Conservation (phyloP, 106 monocot genomes). For the Dioscorea dumetorum region DNA sequence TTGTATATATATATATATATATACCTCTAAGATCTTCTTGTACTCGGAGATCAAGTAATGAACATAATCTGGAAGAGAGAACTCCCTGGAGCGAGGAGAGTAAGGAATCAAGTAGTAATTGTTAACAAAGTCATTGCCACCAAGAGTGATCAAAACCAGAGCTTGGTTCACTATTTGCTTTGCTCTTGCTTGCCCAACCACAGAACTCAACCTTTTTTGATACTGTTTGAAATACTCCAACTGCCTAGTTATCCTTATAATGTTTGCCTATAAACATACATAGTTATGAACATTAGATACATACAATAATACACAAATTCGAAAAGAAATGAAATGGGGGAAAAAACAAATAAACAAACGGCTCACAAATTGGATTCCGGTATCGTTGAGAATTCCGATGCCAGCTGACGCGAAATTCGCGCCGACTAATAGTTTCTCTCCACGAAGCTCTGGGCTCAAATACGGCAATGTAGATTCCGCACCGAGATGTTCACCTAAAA, state of each 20-base stretch:
- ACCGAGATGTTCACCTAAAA: slow-evolving; percentile 68
- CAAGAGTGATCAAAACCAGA: slow-evolving; percentile 73
- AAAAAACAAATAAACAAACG: too few species aligned
- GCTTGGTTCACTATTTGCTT: slow-evolving; percentile 31
- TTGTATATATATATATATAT: too few species aligned
- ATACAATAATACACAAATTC: too few species aligned
- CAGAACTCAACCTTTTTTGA: slow-evolving; percentile 45
- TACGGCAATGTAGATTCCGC: slow-evolving; percentile 70
- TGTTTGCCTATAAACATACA: slow-evolving; percentile 46
- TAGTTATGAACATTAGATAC: too few species aligned
- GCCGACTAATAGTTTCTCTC: slow-evolving; percentile 59
- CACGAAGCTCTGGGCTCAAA: slow-evolving; percentile 63
- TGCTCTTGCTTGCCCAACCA: slow-evolving; percentile 39
- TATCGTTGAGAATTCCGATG: slow-evolving; percentile 87
- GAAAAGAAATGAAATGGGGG: too few species aligned
- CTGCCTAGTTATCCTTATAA: slow-evolving; percentile 60
- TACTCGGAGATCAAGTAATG: slow-evolving; percentile 66
- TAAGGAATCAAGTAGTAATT: slow-evolving; percentile 86
- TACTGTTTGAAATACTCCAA: slow-evolving; percentile 73
- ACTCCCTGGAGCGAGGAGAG: slow-evolving; percentile 64
- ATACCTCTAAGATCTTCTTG: slow-evolving; percentile 74
- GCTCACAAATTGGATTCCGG: slow-evolving; percentile 87
- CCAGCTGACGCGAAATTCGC: slow-evolving; percentile 95
- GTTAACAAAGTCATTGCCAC: slow-evolving; percentile 97
- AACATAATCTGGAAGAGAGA: slow-evolving; percentile 67